These are phyloP conservation scores for Peronospora belbahrii DNA, from an alignment of 352 stramenopile genomes.

Conservation along the genomic window DNA sequence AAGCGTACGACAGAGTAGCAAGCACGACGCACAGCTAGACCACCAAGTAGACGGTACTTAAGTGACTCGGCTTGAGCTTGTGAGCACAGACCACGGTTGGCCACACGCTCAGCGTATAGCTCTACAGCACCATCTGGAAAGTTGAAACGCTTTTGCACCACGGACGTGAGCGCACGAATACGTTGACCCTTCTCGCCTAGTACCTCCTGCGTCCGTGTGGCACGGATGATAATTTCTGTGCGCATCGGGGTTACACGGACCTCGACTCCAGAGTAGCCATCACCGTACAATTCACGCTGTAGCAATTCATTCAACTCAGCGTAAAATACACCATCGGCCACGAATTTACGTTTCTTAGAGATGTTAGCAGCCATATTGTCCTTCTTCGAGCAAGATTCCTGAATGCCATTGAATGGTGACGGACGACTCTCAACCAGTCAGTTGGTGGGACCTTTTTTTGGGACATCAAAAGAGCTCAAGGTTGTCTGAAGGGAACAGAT, in stretches of 20 bases:
- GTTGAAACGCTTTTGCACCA: slow-evolving; percentile 99
- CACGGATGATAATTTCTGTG: slow-evolving; percentile 99
- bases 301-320: slow-evolving; percentile 99
- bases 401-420: slow-evolving; percentile 21
- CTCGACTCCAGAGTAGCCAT: slow-evolving; percentile 98
- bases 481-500: no score
- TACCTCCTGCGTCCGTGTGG: slow-evolving; percentile 98
- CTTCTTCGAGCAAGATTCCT: slow-evolving; percentile 18
- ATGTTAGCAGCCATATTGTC: slow-evolving; percentile 87
- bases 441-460: no score
- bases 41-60: slow-evolving; percentile 99
- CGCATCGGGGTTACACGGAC: slow-evolving; percentile 97
- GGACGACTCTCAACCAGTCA: no score
- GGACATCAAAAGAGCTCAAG: no score
- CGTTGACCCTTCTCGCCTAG: slow-evolving; percentile 99
- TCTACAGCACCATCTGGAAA: slow-evolving; percentile 93
- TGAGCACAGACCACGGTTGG: slow-evolving; percentile 97
- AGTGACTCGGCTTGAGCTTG: slow-evolving; percentile 98
- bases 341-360: slow-evolving; percentile 99
- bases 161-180: slow-evolving; percentile 98
- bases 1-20: slow-evolving; percentile 99
- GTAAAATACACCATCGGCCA: slow-evolving; percentile 99
- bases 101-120: slow-evolving; percentile 98
- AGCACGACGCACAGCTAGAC: slow-evolving; percentile 96
- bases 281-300: slow-evolving; percentile 95